Conservation (phyloP, 169 alveolate species). For the Plasmodium gaboni region DNA sequence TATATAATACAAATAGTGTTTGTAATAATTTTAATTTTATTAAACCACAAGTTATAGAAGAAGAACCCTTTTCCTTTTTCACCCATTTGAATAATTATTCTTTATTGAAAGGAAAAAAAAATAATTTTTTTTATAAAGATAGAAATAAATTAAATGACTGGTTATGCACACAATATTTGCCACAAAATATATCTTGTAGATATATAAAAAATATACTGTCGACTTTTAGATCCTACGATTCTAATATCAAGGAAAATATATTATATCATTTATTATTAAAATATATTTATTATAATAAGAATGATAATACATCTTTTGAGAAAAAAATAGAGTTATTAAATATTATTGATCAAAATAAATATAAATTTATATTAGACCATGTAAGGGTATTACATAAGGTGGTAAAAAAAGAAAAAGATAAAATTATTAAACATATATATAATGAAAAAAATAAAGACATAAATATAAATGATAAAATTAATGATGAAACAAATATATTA, state of each 20-base stretch:
- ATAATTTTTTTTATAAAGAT: neutral
- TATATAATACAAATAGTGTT: no score
- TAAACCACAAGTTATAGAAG: no score
- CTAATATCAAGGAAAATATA: conserved; percentile 50
- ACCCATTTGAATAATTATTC: neutral
- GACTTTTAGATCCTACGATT: conserved; percentile 18
- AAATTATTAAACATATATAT: neutral
- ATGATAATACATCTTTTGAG: neutral
- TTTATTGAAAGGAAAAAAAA: neutral
- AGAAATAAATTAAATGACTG: conserved; percentile 7
- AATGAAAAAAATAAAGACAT: no score
- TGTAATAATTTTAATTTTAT: no score
- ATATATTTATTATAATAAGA: conserved; percentile 17
- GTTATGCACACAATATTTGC: conserved; percentile 47
- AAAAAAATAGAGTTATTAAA: conserved; percentile 16
- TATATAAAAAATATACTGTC: conserved; percentile 25
- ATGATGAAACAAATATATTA: no score
- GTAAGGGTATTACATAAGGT: conserved; percentile 30
- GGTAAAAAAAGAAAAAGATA: conserved; percentile 14
- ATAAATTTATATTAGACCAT: conserved; percentile 48
- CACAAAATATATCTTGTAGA: conserved; percentile 1
- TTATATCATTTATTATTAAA: conserved; percentile 39
- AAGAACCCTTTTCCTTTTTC: no score
- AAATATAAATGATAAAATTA: no score
- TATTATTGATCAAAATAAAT: conserved; percentile 12